Base-by-base conservation (phyloP, 2,329 filamentous ascomycete genomes). In the Curvularia sp. region DNA sequence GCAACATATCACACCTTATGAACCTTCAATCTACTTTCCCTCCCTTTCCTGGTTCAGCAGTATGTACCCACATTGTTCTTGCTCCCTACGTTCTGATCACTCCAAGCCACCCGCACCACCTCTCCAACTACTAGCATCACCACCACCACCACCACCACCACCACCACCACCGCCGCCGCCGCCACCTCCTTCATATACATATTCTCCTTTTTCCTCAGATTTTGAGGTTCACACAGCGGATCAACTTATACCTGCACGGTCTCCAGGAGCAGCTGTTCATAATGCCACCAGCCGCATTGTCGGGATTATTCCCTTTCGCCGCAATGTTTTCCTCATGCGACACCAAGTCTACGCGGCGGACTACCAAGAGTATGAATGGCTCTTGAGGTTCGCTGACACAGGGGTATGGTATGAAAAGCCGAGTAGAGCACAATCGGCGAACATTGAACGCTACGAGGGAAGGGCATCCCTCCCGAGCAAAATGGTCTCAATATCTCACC, bases 321-420 rank as follows among this genome's bases (percentile, higher is more conserved):
- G 73, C 25, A 69, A 68, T 38, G 63, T 70, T 2, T 62, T 74
- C 19, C 49, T 62, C 13, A 67, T 62, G 8, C 61, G 55, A 18
- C 70, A 75, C 57, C 49, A 53, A 9, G 69, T 68, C 5, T 50
- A 66, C 2, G 36, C 50, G 1, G 63, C 65, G 3, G 74, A 77
- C 43, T 71, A 73, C 23, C 63, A 70, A 18, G 66, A 75, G 30
- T 57, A 69, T 32, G 53, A 59, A 9, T 77, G 74, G 74, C 54
- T 76, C 3, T 23, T 77, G 1, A 58, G 69, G 41, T 49, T 67
- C 42, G 72, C 65, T 1, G 55, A 36, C 3, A 64, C 71, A 1
- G 72, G 72, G 5, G 32, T 60, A 0, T 77, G 74, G 74, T 74
- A 76, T 25, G 58, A 67, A 43, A 74, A 71, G 49, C 73, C 73